phyloP scores from a whole-genome alignment of 768 basidiomycete species.

The Tylopilus sp. region DNA sequence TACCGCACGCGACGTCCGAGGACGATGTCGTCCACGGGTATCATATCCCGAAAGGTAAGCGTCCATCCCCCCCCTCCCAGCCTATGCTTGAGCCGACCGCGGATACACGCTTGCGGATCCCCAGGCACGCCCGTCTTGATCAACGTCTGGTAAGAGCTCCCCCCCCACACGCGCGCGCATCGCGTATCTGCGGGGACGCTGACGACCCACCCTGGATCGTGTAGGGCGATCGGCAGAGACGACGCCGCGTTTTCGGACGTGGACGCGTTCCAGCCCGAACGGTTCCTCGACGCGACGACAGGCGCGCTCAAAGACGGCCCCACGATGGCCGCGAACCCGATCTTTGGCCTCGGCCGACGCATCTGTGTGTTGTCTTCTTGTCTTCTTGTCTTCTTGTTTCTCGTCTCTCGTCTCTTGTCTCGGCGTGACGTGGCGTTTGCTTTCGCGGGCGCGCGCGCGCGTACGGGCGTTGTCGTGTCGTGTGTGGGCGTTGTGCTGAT shows the following conservation, averaged over 20 bases:
- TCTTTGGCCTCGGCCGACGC: constrained; percentile 25
- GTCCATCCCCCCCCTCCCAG: too few relatives aligned
- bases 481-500: too few relatives aligned
- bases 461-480: too few relatives aligned
- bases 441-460: too few relatives aligned
- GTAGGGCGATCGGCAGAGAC: constrained; percentile 26
- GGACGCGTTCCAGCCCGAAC: constrained; percentile 26
- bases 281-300: constrained; percentile 14
- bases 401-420: too few relatives aligned
- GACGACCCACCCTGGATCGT: background rate
- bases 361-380: constrained; percentile 11
- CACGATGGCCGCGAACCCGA: constrained; percentile 15
- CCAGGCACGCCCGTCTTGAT: constrained; percentile 29
- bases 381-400: too few relatives aligned
- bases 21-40: constrained; percentile 32
- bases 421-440: too few relatives aligned
- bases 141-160: constrained; percentile 37
- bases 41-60: constrained; percentile 39
- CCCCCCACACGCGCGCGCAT: too few relatives aligned
- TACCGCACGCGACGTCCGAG: constrained; percentile 22
- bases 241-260: constrained; percentile 15
- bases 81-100: too few relatives aligned
- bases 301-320: constrained; percentile 12
- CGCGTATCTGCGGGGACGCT: too few relatives aligned
- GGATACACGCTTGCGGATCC: too few relatives aligned